phyloP scores from a whole-genome alignment of 768 basidiomycete species.

The Porphyrellus cyaneotinctus region DNA sequence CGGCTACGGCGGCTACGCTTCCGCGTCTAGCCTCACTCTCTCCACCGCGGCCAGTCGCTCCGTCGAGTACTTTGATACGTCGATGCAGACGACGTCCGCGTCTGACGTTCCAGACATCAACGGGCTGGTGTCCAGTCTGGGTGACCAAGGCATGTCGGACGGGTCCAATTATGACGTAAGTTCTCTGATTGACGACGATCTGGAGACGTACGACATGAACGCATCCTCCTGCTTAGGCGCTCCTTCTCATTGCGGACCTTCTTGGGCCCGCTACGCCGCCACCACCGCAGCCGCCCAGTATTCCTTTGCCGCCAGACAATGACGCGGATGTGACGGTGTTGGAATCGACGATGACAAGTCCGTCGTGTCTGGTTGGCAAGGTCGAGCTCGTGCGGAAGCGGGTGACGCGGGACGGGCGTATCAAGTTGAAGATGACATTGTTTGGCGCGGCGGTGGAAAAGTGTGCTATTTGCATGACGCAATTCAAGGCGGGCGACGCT shows the following conservation, averaged over 20 bases:
- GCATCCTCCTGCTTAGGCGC: constrained; percentile 40
- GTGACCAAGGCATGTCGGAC: constrained; percentile 40
- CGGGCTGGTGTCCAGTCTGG: constrained; percentile 54
- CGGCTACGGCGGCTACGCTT: constrained; percentile 20
- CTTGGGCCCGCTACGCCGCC: constrained; percentile 48
- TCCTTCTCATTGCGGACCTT: constrained; percentile 57
- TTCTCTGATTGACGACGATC: constrained; percentile 24
- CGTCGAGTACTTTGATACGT: constrained; percentile 26
- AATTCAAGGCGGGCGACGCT: constrained; percentile 57
- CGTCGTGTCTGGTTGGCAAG: constrained; percentile 34
- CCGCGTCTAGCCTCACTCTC: constrained; percentile 28
- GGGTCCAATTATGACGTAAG: constrained; percentile 66
- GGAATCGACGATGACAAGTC: background rate
- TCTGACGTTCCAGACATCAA: constrained; percentile 56
- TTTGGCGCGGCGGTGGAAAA: constrained; percentile 61
- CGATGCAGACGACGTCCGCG: constrained; percentile 29
- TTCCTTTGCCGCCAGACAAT: constrained; percentile 6
- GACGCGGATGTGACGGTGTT: background rate
- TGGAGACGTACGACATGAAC: constrained; percentile 20
- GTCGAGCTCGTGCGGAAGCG: constrained; percentile 59
- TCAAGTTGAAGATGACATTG: constrained; percentile 66
- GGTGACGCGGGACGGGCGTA: constrained; percentile 57
- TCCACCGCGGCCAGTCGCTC: constrained; percentile 22
- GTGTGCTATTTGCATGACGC: constrained; percentile 70
- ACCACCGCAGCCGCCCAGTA: constrained; percentile 3